Evolutionary conservation across 148 eudicot genomes (phyloP).

Genomic region (Amaranthus cruentus): DNA sequence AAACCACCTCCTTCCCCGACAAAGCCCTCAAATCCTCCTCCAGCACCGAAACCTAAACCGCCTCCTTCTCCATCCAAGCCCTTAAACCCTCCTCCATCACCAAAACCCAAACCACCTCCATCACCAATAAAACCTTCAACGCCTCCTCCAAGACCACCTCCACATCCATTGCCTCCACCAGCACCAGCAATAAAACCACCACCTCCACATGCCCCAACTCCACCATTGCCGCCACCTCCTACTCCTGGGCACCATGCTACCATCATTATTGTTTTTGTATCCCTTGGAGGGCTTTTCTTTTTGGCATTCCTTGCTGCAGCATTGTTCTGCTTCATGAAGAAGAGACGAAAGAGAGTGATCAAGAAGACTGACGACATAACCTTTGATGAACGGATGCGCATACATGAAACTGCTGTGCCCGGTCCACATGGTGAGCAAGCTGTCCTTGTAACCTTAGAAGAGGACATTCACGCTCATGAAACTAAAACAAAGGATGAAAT

Average conservation of each 20-base stretch:
- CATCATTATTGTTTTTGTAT: constrained; percentile 51
- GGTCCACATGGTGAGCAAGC: constrained; percentile 70
- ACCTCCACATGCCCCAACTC: constrained; percentile 26
- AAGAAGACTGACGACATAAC: constrained; percentile 45
- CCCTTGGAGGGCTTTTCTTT: constrained; percentile 78
- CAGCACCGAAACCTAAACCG: constrained; percentile 23
- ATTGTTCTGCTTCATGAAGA: constrained; percentile 59
- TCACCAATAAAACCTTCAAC: constrained; percentile 20
- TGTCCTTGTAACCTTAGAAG: constrained; percentile 51
- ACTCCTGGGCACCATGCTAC: constrained; percentile 48
- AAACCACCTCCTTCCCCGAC: constrained; percentile 7
- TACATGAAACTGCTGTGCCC: constrained; percentile 51
- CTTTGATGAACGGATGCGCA: constrained; percentile 49
- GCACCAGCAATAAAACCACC: constrained; percentile 34
- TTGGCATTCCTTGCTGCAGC: constrained; percentile 60
- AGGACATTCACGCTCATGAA: constrained; percentile 61
- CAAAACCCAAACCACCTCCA: constrained; percentile 35
- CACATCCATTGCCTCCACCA: constrained; percentile 27
- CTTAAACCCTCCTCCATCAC: constrained; percentile 25
- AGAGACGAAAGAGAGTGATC: constrained; percentile 46
- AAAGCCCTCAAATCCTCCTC: constrained; percentile 22
- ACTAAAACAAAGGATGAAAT: constrained; percentile 42
- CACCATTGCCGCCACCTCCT: constrained; percentile 54
- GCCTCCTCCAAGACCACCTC: constrained; percentile 40
- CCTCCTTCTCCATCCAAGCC: constrained; percentile 19